These are phyloP conservation scores for Coemansia sp. DNA, from an alignment of 192 early-diverging fungal genomes.

Conservation along the genomic window DNA sequence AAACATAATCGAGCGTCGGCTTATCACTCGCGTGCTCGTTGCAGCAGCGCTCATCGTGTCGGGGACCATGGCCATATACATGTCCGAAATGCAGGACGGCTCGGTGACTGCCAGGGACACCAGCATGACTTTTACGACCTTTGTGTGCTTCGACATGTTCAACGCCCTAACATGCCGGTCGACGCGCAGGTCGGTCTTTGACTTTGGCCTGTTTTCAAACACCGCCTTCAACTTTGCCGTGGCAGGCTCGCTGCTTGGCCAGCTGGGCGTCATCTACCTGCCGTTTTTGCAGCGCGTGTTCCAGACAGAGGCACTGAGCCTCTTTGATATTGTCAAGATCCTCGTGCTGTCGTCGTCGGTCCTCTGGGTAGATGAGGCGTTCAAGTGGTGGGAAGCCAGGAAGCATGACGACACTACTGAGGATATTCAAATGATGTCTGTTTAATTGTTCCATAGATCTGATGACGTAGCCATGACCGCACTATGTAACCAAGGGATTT, in stretches of 20 bases:
- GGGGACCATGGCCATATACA: conserved; percentile 82
- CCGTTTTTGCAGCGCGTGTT: conserved; percentile 91
- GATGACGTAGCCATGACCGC: not conserved
- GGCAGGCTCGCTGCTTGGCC: conserved; percentile 74
- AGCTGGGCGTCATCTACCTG: conserved; percentile 83
- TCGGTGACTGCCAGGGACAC: conserved; percentile 68
- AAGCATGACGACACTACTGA: conserved; percentile 28
- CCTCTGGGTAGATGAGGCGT: conserved; percentile 81
- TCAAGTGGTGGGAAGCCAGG: conserved; percentile 61
- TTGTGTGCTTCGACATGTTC: conserved; percentile 96
- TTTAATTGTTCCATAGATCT: conserved; percentile 11
- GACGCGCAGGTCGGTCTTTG: conserved; percentile 72
- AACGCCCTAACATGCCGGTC: conserved; percentile 92
- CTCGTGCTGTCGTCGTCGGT: conserved; percentile 68
- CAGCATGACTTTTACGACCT: conserved; percentile 96
- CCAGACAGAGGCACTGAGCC: conserved; percentile 82
- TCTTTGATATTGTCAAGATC: conserved; percentile 72
- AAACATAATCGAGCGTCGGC: conserved; percentile 71
- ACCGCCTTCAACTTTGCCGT: conserved; percentile 86
- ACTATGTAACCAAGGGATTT: too few relatives aligned
- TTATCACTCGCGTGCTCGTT: conserved; percentile 73
- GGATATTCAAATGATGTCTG: conserved; percentile 45
- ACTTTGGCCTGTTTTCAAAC: conserved; percentile 82
- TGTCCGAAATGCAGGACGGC: conserved; percentile 74
- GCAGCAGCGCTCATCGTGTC: conserved; percentile 77